Base-by-base conservation (phyloP, 139 green algal species). In the Edaphochlamys debaryana region DNA sequence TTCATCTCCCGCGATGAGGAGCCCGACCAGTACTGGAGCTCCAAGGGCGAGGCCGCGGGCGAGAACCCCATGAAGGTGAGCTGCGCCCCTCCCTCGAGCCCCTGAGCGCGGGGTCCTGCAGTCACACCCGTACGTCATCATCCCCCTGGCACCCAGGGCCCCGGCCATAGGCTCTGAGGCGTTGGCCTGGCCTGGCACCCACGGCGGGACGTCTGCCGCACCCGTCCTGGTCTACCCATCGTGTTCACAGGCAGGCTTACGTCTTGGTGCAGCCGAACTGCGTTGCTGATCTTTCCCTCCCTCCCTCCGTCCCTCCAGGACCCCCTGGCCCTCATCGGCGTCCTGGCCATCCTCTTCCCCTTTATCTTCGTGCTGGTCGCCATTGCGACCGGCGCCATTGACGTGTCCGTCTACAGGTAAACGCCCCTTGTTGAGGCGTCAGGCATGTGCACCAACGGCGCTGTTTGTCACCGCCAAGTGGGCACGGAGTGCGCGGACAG, bases 311-410 rank as follows among this genome's bases (percentile, higher is more conserved):
- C 25, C 42, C 45, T 13, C 15, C 86, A 90, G 86, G 86, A 90
- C 63, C 86, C 86, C 4, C 36, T 90, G n/a, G 86, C 86, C 41
- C 81, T 90, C 38, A 85, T 90, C 67, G 86, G 86, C 58, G 69
- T 90, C 13, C n/a, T 87, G 0, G 85, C 90, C 38, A 93, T 93
- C 83, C 73, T 93, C 69, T 83, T 91, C 58, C 90, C 90, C 66
- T 93, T 93, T 78, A 74, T 89, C 42, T 72, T 93, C 7, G 54
- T 93, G 36, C 41, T 71, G 7, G 54, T 91, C 0, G 87, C 87
- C 36, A 86, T 91, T 11, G 90, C 37, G 1, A 79, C 83, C 11
- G 90, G 90, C 32, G 48, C 70, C 67, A 86, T 93, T 20, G 90
- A 93, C 69, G 32, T 75, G 23, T 88, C 77, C 34, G 89, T 91